These are phyloP conservation scores for Trichosanthes truncata DNA, from an alignment of 306 rosid species.

Conservation along the genomic window DNA sequence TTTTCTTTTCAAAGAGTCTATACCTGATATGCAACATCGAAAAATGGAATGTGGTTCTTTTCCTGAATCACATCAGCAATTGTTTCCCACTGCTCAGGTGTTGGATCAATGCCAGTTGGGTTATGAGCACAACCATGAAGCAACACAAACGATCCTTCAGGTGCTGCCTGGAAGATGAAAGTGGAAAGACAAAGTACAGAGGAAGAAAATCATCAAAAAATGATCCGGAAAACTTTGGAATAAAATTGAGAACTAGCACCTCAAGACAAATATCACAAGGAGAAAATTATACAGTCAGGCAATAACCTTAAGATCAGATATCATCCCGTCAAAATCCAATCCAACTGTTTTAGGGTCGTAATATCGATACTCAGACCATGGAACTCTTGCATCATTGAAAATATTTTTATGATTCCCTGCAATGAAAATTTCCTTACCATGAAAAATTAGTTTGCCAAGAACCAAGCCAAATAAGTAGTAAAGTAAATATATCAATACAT, in stretches of 20 bases:
- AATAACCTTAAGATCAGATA: constrained; percentile 74
- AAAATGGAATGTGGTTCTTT: constrained; percentile 83
- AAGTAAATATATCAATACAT: constrained; percentile 15
- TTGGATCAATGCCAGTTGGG: constrained; percentile 98
- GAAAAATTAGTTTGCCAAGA: constrained; percentile 10
- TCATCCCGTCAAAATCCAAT: constrained; percentile 97
- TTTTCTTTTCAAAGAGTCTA: constrained; percentile 3
- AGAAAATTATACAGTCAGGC: not conserved
- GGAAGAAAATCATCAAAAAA: not conserved
- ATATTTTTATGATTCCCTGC: constrained; percentile 98
- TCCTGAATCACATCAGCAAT: constrained; percentile 83
- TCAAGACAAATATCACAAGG: not conserved
- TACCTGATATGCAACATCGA: constrained; percentile 99
- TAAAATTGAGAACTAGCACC: not conserved
- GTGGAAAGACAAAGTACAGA: not conserved
- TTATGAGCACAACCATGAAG: constrained; percentile 99
- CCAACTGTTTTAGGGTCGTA: constrained; percentile 97
- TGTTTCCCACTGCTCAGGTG: constrained; percentile 84
- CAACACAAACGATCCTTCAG: constrained; percentile 86
- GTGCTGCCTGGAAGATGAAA: constrained; percentile 48
- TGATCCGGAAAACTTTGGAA: not conserved
- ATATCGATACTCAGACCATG: constrained; percentile 91
- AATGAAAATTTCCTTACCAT: constrained; percentile 6
- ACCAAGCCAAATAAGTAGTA: constrained; percentile 12
- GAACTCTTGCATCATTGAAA: constrained; percentile 80